Conservation (phyloP, 352 stramenopile genomes). For the Lagenidium giganteum region DNA sequence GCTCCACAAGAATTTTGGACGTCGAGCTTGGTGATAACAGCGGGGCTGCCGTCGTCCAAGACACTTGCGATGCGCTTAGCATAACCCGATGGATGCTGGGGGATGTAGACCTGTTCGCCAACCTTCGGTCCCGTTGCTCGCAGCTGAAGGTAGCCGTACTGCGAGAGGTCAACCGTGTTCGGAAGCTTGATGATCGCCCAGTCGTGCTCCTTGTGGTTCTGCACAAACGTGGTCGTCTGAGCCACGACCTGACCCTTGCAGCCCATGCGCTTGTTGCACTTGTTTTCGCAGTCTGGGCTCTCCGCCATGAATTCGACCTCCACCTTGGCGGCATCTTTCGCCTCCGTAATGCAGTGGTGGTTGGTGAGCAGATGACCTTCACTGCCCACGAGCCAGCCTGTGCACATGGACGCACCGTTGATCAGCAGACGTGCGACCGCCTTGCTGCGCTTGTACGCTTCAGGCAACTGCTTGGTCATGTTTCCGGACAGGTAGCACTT, state of each 20-base stretch:
- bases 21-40: conserved; percentile 29
- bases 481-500: conserved; percentile 24
- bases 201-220: conserved; percentile 40
- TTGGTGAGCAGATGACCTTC: conserved; percentile 67
- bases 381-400: conserved; percentile 54
- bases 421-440: conserved; percentile 56
- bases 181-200: conserved; percentile 54
- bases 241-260: conserved; percentile 40
- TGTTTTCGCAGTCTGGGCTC: conserved; percentile 25
- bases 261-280: conserved; percentile 25
- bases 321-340: conserved; percentile 26
- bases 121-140: conserved; percentile 23
- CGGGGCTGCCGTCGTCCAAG: conserved; percentile 32
- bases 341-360: conserved; percentile 51
- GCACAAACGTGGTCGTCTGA: conserved; percentile 36
- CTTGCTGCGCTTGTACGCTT: conserved; percentile 29
- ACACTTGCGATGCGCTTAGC: conserved; percentile 42
- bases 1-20: conserved; percentile 28
- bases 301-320: conserved; percentile 68
- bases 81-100: conserved; percentile 37
- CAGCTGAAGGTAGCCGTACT: conserved; percentile 57
- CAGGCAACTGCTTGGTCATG: conserved; percentile 12
- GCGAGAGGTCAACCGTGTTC: conserved; percentile 20
- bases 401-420: conserved; percentile 39
- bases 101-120: conserved; percentile 44